Conservation (phyloP, 2,329 filamentous ascomycete species). For the Uncinocarpus reesii region DNA sequence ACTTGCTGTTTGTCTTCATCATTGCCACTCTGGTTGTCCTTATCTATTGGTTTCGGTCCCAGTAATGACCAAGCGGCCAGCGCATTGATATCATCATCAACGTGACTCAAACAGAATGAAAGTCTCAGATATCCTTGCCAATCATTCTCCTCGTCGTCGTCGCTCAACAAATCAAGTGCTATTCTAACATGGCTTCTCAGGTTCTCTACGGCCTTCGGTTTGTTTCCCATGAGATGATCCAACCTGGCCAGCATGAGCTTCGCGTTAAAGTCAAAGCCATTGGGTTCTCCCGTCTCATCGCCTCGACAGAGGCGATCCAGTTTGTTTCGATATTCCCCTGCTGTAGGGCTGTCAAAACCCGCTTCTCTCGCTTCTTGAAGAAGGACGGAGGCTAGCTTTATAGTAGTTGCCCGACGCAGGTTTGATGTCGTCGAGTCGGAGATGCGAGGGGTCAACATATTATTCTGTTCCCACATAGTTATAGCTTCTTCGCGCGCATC, state of each 20-base stretch:
- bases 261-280: neutral
- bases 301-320: constrained; percentile 9
- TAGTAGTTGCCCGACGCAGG: constrained; percentile 3
- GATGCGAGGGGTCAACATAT: constrained; percentile 4
- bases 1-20: too few relatives aligned
- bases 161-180: constrained; percentile 23
- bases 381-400: constrained; percentile 13
- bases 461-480: constrained; percentile 14
- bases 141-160: constrained; percentile 24
- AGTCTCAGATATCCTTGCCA: constrained; percentile 21
- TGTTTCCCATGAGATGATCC: constrained; percentile 18
- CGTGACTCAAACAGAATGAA: constrained; percentile 17
- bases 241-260: constrained; percentile 12
- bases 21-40: neutral
- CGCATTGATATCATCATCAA: constrained; percentile 22
- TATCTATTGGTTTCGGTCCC: constrained; percentile 13
- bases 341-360: constrained; percentile 7
- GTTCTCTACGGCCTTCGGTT: constrained; percentile 18
- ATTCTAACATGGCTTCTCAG: constrained; percentile 20
- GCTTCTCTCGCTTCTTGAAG: constrained; percentile 14
- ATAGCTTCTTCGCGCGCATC: constrained; percentile 12
- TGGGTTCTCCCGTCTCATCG: neutral
- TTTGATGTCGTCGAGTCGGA: neutral
- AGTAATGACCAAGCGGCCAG: constrained; percentile 24
- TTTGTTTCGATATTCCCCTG: constrained; percentile 12